phyloP scores from a whole-genome alignment of 1,284 basidiomycete species.

The Boletus subluridellus region DNA sequence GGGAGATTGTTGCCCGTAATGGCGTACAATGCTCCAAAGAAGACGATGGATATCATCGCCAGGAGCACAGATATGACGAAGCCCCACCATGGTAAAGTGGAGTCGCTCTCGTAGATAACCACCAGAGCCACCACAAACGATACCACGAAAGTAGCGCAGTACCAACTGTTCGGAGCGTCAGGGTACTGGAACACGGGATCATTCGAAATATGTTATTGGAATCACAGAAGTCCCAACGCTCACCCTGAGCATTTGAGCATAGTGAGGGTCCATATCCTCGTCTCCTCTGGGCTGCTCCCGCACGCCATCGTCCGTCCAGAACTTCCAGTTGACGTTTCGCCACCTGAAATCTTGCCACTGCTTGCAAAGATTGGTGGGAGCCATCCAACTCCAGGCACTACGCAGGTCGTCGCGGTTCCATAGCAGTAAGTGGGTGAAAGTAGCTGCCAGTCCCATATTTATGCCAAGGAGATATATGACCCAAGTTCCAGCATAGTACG shows the following conservation, averaged over 20 bases:
- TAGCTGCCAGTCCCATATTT: conserved; percentile 42
- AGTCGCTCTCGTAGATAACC: too few relatives aligned
- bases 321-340: conserved; percentile 39
- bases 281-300: conserved; percentile 27
- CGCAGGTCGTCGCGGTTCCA: conserved; percentile 49
- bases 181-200: conserved; percentile 36
- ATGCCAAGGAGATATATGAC: conserved; percentile 35
- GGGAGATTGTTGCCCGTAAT: conserved; percentile 51
- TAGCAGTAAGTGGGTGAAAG: conserved; percentile 49
- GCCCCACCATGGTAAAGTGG: too few relatives aligned
- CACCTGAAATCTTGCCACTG: conserved; percentile 25
- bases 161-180: conserved; percentile 45
- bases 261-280: conserved; percentile 49
- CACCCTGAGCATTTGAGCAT: conserved; percentile 52
- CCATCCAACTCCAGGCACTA: conserved; percentile 44
- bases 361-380: conserved; percentile 23
- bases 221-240: neutral
- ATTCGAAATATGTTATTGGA: neutral
- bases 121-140: too few relatives aligned
- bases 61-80: conserved; percentile 29
- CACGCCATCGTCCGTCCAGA: conserved; percentile 45
- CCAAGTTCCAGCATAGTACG: conserved; percentile 38
- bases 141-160: too few relatives aligned
- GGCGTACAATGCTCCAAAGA: conserved; percentile 48
- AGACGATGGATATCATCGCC: conserved; percentile 42